Evolutionary conservation across 441 rosid species (phyloP), one percentile per base, ranked within the genome.

Genomic region (Omphalea diandra): DNA sequence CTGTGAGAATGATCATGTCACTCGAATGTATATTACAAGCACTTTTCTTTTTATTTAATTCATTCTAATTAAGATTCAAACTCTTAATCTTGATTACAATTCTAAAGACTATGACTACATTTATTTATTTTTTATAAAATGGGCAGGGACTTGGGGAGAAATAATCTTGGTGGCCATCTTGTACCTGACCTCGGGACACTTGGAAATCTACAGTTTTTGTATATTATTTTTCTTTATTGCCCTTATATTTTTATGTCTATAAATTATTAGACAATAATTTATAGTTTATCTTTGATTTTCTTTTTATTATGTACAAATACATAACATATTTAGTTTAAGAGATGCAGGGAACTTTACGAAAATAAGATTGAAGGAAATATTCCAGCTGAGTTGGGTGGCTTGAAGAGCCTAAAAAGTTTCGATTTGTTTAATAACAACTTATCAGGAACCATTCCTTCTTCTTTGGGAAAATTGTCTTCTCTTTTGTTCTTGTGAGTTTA

Each of bases 81-180:
- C 17, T 15, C 50, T 9, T 17, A 43, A 41, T 41, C 11, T 41
- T 41, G n/a, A n/a, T n/a, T n/a, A n/a, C n/a, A n/a, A n/a, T 38
- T 38, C 43, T 38, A 38, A 38, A 38, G 1, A 38, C 10, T 38
- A 38, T 55, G 63, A 8, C 71, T 15, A n/a, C 52, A 11, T 33
- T 33, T 31, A 12, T 35, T n/a, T n/a, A n/a, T 17, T 9, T 53
- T 7, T 47, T 17, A 49, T 62, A 0, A 52, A 38, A 12, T 76
- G 38, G 75, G 70, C 96, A 94, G 98, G 83, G 98, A 94, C 81
- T 79, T 94, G 75, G 98, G 97, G 36, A 91, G 88, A 65, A 88
- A 93, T 54, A 87, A 89, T 75, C 82, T 93, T 29, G 86, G 88
- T 66, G 98, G 98, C 73, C 90, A 82, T 84, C 85, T 93, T 50